These are phyloP conservation scores for Penicillium sp. DNA, from an alignment of 2,329 filamentous ascomycete genomes.

Conservation along the genomic window DNA sequence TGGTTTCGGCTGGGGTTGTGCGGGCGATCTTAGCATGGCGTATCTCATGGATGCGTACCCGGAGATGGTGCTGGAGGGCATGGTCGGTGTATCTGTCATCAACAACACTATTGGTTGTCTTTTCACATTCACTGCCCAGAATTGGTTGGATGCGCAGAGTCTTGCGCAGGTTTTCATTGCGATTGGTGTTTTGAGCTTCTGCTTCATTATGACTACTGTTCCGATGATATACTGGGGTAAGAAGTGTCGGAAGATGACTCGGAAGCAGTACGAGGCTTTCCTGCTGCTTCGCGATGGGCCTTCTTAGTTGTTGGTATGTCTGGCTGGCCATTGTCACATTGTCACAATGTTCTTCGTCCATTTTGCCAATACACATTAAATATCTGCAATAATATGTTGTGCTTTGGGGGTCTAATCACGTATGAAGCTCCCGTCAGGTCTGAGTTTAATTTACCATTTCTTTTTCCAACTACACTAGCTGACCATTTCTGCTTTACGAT, in stretches of 20 bases:
- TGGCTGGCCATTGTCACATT: neutral
- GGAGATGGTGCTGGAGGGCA: conserved; percentile 57
- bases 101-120: conserved; percentile 56
- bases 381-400: neutral
- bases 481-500: neutral
- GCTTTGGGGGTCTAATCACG: too few relatives aligned
- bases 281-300: conserved; percentile 46
- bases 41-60: conserved; percentile 57
- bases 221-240: conserved; percentile 58
- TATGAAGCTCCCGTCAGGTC: neutral
- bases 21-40: conserved; percentile 55
- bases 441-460: neutral
- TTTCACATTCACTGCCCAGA: conserved; percentile 52
- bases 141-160: conserved; percentile 49
- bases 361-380: neutral
- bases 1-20: conserved; percentile 59
- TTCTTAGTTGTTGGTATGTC: neutral
- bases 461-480: neutral
- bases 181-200: conserved; percentile 51
- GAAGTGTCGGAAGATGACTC: conserved; percentile 47
- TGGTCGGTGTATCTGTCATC: conserved; percentile 58
- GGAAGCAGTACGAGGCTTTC: conserved; percentile 46
- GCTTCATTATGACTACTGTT: conserved; percentile 50
- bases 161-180: conserved; percentile 51
- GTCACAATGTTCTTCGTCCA: neutral